Base-by-base conservation (phyloP, 805 yeast genomes). In the Candida arabinofermentans region DNA sequence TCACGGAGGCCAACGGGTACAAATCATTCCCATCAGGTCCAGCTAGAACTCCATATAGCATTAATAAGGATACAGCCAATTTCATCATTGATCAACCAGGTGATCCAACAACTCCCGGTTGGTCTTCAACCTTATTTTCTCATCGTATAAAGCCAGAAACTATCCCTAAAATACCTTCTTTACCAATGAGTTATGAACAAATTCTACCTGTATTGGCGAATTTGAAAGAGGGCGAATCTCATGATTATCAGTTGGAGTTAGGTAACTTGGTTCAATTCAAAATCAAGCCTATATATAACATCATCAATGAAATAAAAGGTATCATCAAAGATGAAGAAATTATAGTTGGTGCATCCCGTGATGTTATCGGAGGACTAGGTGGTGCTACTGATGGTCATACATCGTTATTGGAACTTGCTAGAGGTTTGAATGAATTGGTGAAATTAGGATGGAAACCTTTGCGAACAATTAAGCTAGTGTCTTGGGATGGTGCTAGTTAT, bases 51-150 rank as follows among this genome's bases (percentile, higher is more conserved):
- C 77, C 79, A 27, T 65, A 73, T 39, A 68, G 81, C 8, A 75
- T 83, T 22, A 80, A 80, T 52, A 69, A 86, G 55, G 83, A 80
- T 3, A 72, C 85, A 8, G 81, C 76, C 1, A 77, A 71, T 44
- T 78, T 67, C 46, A 67, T 79, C 42, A 72, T 79, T 3, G 76
- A 75, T 24, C 69, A 70, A 38, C 87, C 89, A 0, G 90, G 90
- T 10, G 91, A 83, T 55, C 90, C 90, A 27, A 79, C 89, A 0
- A 81, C 89, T 2, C 86, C 87, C 7, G 87, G 86, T 3, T 77
- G 76, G 64, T 73, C 86, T 2, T 75, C 85, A 18, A 74, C 72
- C 24, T 55, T 55, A 7, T 56, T 67, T 32, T 61, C 66, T 6
- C 70, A 64, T 43, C 54, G 77, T 36, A 44, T 58, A 4, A 58